Conservation (phyloP, 108 stramenopile species). For the Cylindrotheca fusiformis region DNA sequence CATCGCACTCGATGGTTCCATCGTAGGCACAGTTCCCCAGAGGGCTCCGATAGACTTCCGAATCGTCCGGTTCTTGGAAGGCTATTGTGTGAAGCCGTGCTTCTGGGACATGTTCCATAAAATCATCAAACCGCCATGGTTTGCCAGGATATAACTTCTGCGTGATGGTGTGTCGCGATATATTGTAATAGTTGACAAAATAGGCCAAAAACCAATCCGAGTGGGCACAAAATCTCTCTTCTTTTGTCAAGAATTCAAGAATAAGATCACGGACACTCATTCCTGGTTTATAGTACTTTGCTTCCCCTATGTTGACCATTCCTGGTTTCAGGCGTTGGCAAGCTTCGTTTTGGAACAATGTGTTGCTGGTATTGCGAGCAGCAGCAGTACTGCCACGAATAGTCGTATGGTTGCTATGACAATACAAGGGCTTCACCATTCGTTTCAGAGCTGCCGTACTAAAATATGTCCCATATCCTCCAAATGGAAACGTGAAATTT, state of each 20-base stretch:
- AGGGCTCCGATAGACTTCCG: too few relatives aligned
- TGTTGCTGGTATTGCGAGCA: not conserved
- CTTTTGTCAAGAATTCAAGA: conserved; percentile 6
- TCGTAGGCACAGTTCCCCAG: too few relatives aligned
- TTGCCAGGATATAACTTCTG: too few relatives aligned
- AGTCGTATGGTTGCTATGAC: too few relatives aligned
- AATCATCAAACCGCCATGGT: too few relatives aligned
- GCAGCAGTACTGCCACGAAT: not conserved
- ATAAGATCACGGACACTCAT: conserved; percentile 30
- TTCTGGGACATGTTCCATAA: too few relatives aligned
- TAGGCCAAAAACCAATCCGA: conserved; percentile 37
- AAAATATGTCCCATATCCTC: too few relatives aligned
- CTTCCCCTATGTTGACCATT: conserved; percentile 20
- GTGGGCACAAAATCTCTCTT: conserved; percentile 6
- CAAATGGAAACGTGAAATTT: conserved; percentile 40
- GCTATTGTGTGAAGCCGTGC: too few relatives aligned
- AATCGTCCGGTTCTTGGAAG: too few relatives aligned
- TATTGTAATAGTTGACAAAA: conserved; percentile 37
- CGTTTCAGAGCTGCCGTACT: conserved; percentile 18
- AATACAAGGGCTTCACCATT: not conserved
- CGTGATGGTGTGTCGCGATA: not conserved
- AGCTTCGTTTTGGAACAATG: not conserved
- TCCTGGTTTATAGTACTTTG: conserved; percentile 19
- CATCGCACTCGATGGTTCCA: too few relatives aligned
- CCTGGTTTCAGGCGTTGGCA: conserved; percentile 10